These are phyloP conservation scores for Delphinella strobiligena DNA, from an alignment of 2,329 filamentous ascomycete genomes.

Conservation along the genomic window DNA sequence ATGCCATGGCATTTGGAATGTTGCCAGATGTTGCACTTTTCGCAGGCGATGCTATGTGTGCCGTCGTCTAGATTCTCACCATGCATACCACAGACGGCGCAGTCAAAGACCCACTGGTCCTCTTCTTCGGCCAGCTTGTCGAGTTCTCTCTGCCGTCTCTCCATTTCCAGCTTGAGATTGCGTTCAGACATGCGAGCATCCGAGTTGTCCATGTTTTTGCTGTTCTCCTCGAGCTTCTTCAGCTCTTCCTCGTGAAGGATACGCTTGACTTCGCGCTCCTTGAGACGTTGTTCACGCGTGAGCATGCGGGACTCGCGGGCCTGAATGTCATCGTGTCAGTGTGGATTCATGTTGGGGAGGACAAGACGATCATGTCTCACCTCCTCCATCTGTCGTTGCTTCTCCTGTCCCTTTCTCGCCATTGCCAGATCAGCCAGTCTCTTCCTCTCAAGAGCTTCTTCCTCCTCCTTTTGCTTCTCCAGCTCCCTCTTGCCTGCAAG, in stretches of 20 bases:
- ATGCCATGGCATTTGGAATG: conserved; percentile 88
- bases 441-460: conserved; percentile 57
- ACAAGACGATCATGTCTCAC: conserved; percentile 20
- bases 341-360: neutral
- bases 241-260: conserved; percentile 77
- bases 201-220: conserved; percentile 40
- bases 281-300: conserved; percentile 74
- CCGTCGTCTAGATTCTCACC: conserved; percentile 86
- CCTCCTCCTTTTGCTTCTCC: conserved; percentile 60
- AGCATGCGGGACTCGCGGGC: conserved; percentile 69
- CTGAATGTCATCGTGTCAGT: conserved; percentile 22
- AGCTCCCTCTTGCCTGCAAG: conserved; percentile 72
- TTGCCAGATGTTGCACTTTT: conserved; percentile 91
- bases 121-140: conserved; percentile 58
- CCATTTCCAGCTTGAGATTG: conserved; percentile 69
- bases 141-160: conserved; percentile 64
- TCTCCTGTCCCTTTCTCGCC: conserved; percentile 47
- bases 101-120: conserved; percentile 90
- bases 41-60: conserved; percentile 84
- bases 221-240: conserved; percentile 64
- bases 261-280: conserved; percentile 74
- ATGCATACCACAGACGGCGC: conserved; percentile 72
- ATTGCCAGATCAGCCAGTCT: conserved; percentile 51
- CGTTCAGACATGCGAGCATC: conserved; percentile 57
- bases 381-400: conserved; percentile 53